Evolutionary conservation across 2,329 filamentous ascomycete genomes (phyloP), one percentile per base, ranked within the genome.

Genomic region (Penicillium sp.): DNA sequence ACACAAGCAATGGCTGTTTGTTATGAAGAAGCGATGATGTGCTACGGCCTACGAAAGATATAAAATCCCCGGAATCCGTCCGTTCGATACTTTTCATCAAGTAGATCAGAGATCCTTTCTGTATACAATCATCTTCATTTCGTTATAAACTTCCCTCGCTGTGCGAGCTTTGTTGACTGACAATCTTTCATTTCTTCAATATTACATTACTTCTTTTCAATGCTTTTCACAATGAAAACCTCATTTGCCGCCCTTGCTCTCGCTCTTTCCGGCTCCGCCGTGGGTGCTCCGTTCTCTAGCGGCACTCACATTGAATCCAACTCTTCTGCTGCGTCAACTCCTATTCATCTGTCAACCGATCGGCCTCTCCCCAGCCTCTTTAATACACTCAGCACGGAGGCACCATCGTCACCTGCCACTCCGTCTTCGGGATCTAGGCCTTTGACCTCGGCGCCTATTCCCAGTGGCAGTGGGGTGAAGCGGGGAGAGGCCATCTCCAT

Each of bases 251-350:
- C 51, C 10, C 37, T 61, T 44, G 54, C 54, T 39, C 32, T 64
- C 11, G 53, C 59, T 37, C 55, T 63, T 10, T 57, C 57, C 4
- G 62, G 57, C 40, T 55, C 61, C 37, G 61, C 55, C 38, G 34
- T 63, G 26, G 62, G 48, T 31, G 48, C 35, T 14, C 62, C 61
- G 10, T 59, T 63, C 61, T 50, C 52, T 32, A 62, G 51, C 24
- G 40, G 58, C 29, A 58, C 60, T 24, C 51, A 50, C 34, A 16
- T 32, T 31, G 48, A 29, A 31, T 53, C 51, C 29, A 40, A 49
- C 13, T 34, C 49, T 16, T 55, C 59, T 31, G 40, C 44, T 9
- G 26, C 47, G 26, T 39, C 44, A 35, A 56, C 39, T 44, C 52
- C 54, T 20, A 49, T 53, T 11, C 51, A 39, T 22, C 29, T 47